Conservation (phyloP, 2,329 filamentous ascomycete species). For the Xylariaceae sp. region DNA sequence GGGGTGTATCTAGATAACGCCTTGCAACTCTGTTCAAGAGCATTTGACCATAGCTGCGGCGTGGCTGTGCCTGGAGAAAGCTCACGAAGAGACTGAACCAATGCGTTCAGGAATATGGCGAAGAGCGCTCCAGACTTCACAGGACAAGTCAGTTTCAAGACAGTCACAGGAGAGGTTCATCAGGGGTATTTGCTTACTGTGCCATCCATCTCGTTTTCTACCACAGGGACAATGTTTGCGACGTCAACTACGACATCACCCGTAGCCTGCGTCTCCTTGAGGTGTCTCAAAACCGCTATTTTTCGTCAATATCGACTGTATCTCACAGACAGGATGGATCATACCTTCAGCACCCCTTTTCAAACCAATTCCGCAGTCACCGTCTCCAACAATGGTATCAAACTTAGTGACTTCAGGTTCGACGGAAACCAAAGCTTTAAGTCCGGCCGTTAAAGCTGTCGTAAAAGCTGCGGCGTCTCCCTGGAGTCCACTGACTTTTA, state of each 20-base stretch:
- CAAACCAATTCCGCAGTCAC: conserved; percentile 82
- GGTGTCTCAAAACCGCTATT: conserved; percentile 48
- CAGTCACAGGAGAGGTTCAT: not conserved
- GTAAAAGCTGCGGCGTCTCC: conserved; percentile 49
- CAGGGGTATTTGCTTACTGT: conserved; percentile 47
- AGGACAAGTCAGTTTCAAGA: not conserved
- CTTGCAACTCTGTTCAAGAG: conserved; percentile 64
- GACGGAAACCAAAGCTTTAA: conserved; percentile 57
- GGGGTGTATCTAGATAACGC: conserved; percentile 80
- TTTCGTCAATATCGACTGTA: conserved; percentile 1
- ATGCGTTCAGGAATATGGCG: conserved; percentile 85
- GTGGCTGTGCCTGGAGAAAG: conserved; percentile 38
- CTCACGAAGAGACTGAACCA: conserved; percentile 57
- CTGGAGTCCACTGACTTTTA: conserved; percentile 44
- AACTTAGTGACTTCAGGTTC: conserved; percentile 69
- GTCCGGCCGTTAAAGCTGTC: conserved; percentile 49
- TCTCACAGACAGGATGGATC: conserved; percentile 8
- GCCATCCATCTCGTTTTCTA: conserved; percentile 57
- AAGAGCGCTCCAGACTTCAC: conserved; percentile 50
- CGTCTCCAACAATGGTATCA: conserved; percentile 82
- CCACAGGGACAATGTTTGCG: conserved; percentile 46
- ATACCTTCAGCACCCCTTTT: conserved; percentile 77
- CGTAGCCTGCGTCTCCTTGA: conserved; percentile 40
- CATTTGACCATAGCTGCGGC: conserved; percentile 51
- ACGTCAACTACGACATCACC: conserved; percentile 52